phyloP scores from a whole-genome alignment of 768 basidiomycete species.

The Tricholoma flavovirens region DNA sequence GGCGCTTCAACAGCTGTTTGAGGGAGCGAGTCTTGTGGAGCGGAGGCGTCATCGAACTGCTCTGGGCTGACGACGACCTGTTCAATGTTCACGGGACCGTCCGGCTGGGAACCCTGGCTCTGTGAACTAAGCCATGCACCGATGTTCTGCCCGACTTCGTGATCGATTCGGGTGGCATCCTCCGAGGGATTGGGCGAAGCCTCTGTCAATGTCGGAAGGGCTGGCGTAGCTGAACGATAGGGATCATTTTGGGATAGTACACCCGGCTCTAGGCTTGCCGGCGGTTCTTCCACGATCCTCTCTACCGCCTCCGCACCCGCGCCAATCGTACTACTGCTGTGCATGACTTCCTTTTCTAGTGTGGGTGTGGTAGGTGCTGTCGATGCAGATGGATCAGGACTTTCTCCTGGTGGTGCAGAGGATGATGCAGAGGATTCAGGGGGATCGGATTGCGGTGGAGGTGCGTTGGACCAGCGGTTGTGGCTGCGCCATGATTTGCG shows the following conservation, averaged over 20 bases:
- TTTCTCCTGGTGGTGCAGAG: constrained; percentile 1
- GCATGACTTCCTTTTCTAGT: not conserved
- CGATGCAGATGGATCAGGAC: not conserved
- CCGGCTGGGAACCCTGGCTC: not conserved
- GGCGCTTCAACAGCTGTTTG: not conserved
- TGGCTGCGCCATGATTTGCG: constrained; percentile 22
- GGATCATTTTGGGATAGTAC: not conserved
- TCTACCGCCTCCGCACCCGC: not conserved
- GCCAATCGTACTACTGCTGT: not conserved
- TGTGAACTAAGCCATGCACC: constrained; percentile 2
- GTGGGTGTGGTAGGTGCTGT: constrained; percentile 1
- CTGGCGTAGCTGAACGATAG: not conserved
- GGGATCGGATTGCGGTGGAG: constrained; percentile 12
- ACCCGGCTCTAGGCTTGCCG: not conserved
- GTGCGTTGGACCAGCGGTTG: constrained; percentile 28
- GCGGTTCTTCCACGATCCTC: not conserved
- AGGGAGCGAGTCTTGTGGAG: not conserved
- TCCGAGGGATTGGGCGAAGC: not conserved
- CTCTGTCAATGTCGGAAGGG: not conserved
- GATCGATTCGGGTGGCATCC: not conserved
- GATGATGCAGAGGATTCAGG: constrained; percentile 5
- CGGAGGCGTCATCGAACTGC: not conserved
- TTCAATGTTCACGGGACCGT: not conserved
- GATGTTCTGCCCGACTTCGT: constrained; percentile 1
- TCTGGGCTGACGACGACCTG: not conserved